Conservation (phyloP, 345 rosid genomes). For the Xanthoceras sorbifolium region DNA sequence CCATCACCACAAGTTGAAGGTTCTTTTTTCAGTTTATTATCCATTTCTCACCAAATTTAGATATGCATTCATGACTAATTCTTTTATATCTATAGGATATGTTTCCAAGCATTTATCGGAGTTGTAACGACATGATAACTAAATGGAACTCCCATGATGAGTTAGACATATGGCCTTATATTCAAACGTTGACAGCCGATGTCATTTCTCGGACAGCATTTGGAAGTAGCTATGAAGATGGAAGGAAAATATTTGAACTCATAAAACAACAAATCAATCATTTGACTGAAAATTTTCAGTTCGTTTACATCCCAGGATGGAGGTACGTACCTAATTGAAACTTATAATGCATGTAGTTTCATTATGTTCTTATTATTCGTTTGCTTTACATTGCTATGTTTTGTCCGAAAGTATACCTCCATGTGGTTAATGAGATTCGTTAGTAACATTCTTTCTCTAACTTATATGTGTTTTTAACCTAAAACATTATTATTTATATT, state of each 20-base stretch:
- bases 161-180: constrained; percentile 42
- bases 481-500: not conserved
- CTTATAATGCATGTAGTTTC: not conserved
- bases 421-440: not conserved
- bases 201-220: constrained; percentile 53
- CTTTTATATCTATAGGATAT: constrained; percentile 22
- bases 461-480: too few relatives aligned
- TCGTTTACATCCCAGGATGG: constrained; percentile 44
- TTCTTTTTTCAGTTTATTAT: not conserved
- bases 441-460: too few relatives aligned
- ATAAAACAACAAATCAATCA: constrained; percentile 25
- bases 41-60: too few relatives aligned
- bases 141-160: constrained; percentile 35
- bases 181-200: constrained; percentile 43
- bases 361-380: not conserved
- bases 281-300: not conserved
- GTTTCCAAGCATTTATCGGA: constrained; percentile 27
- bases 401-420: not conserved
- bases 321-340: too few relatives aligned
- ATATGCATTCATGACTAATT: not conserved
- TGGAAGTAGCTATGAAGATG: constrained; percentile 52
- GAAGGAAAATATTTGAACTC: constrained; percentile 44
- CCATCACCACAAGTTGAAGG: constrained; percentile 8
- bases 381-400: not conserved
- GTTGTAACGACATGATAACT: constrained; percentile 33